Percentiles rank a stretch among this genome's conserved stretches.
Conservation (phyloP, 306 rosid genomes). For the Vigna angularis region DNA sequence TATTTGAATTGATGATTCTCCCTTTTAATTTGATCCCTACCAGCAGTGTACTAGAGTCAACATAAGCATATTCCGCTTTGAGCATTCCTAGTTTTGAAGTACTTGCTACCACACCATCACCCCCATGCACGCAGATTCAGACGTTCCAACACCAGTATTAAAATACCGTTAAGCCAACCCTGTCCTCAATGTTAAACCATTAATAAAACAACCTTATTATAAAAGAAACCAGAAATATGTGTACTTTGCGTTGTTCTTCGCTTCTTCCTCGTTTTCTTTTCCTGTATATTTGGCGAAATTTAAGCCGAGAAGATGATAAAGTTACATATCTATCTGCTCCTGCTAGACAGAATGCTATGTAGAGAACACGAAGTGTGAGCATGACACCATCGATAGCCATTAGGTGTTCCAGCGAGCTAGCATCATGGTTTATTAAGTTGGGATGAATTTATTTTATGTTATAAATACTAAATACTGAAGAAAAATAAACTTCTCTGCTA, state of each 20-base stretch:
- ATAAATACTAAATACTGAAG: neutral
- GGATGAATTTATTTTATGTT: neutral
- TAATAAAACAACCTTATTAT: neutral
- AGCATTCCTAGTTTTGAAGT: slow-evolving; percentile 53
- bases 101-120: slow-evolving; percentile 61
- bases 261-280: neutral
- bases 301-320: neutral
- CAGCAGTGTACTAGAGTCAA: slow-evolving; percentile 44
- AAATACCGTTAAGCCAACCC: slow-evolving; percentile 51
- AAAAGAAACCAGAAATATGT: neutral
- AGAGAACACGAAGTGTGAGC: neutral
- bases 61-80: slow-evolving; percentile 28
- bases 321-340: neutral
- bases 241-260: neutral
- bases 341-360: neutral
- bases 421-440: neutral
- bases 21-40: slow-evolving; percentile 59
- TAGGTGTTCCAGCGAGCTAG: neutral
- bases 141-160: slow-evolving; percentile 60
- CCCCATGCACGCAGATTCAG: slow-evolving; percentile 46
- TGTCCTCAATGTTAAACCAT: neutral
- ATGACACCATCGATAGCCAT: neutral
- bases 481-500: too few relatives aligned
- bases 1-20: slow-evolving; percentile 51
- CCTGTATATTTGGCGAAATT: neutral